These are phyloP conservation scores for Wickerhamiella spandovensis DNA, from an alignment of 805 yeast species.

Conservation along the genomic window DNA sequence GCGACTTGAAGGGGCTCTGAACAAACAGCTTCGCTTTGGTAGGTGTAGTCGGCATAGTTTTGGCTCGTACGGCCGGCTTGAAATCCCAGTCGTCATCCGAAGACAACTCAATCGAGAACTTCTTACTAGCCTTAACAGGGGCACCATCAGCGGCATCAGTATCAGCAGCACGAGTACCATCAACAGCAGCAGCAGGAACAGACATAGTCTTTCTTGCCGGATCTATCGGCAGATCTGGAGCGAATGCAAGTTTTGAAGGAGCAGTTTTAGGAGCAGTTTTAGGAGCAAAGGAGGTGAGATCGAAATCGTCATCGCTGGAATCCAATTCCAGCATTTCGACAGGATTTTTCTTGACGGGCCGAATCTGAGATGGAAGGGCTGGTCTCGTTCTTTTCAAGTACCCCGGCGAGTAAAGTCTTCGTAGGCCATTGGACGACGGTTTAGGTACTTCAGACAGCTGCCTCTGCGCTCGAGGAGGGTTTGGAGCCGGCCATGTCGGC, in stretches of 20 bases:
- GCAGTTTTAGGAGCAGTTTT: background rate
- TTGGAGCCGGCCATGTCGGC: conserved; percentile 11
- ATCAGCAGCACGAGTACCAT: background rate
- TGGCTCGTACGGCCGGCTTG: background rate
- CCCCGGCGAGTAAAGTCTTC: conserved; percentile 13
- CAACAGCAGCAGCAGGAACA: no score
- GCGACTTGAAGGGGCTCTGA: background rate
- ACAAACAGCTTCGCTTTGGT: background rate
- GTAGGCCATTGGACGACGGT: conserved; percentile 1
- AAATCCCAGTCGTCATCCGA: background rate
- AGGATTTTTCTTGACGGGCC: background rate
- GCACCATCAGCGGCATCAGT: no score
- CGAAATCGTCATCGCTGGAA: background rate
- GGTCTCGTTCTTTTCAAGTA: conserved; percentile 10
- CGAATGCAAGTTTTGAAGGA: no score
- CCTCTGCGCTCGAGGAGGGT: background rate
- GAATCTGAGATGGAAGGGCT: background rate
- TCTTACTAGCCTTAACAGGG: no score
- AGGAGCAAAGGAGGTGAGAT: background rate
- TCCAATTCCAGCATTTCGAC: background rate
- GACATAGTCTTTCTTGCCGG: no score
- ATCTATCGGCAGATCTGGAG: no score
- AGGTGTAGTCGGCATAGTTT: background rate
- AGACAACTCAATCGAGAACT: background rate
- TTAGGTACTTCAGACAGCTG: background rate